A percentile compares a stretch with the other conserved stretches of the same genome.
Evolutionary conservation across 306 rosid genomes (phyloP).

Genomic region (Cercis canadensis): DNA sequence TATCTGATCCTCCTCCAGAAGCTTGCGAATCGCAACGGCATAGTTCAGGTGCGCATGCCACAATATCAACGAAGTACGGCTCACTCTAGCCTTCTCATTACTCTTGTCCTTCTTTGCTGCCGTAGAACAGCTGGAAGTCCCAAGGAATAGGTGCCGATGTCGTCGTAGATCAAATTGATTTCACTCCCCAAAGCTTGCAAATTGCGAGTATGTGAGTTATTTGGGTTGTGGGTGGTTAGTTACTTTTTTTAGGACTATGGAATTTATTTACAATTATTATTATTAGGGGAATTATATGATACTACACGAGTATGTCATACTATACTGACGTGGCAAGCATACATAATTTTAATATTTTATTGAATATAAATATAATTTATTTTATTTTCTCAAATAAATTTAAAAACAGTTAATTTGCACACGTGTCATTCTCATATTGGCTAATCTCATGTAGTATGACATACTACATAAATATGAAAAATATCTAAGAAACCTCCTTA

Average conservation of each 20-base stretch:
- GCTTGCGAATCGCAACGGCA: conserved; percentile 80
- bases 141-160: conserved; percentile 35
- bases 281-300: no score
- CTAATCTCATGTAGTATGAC: no score
- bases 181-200: not conserved
- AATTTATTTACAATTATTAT: no score
- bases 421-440: no score
- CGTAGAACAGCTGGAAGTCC: conserved; percentile 8
- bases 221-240: not conserved
- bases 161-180: conserved; percentile 37
- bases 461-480: no score
- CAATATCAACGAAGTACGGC: conserved; percentile 84
- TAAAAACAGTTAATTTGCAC: no score
- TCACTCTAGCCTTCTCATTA: conserved; percentile 88
- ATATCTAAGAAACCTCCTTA: no score
- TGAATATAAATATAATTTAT: no score
- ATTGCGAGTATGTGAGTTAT: not conserved
- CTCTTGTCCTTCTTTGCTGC: conserved; percentile 41
- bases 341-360: no score
- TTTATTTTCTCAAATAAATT: no score
- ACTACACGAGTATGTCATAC: no score
- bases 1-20: conserved; percentile 87
- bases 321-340: no score
- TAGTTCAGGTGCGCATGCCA: conserved; percentile 99
- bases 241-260: not conserved